A percentile compares a stretch with the other conserved stretches of the same genome.
Evolutionary conservation across 768 basidiomycete species (phyloP).

Genomic region (Termitomyces sp.): DNA sequence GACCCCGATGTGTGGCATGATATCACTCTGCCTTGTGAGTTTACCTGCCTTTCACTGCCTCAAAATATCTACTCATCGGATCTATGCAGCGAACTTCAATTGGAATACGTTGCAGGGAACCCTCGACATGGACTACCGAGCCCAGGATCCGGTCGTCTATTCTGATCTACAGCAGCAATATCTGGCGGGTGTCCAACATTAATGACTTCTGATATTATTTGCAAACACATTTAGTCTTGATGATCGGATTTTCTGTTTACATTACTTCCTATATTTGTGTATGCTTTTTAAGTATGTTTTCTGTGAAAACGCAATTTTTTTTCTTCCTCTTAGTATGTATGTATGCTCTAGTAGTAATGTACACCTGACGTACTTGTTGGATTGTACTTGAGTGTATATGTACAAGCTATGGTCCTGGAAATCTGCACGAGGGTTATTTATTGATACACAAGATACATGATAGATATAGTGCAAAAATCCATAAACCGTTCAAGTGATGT

Average conservation of each 20-base stretch:
- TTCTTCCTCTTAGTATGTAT: neutral
- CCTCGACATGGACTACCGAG: constrained; percentile 31
- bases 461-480: neutral
- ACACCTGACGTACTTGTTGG: neutral
- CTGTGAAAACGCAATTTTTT: neutral
- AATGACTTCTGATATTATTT: neutral
- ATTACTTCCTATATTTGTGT: neutral
- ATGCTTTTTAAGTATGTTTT: constrained; percentile 2
- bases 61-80: neutral
- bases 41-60: neutral
- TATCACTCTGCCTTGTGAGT: constrained; percentile 53
- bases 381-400: neutral
- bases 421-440: neutral
- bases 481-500: neutral
- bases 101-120: constrained; percentile 44
- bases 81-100: constrained; percentile 29
- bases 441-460: neutral
- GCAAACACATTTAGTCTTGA: neutral
- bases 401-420: too few relatives aligned
- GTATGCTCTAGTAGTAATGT: neutral
- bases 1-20: constrained; percentile 57
- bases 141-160: constrained; percentile 22
- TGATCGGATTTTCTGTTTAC: neutral
- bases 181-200: constrained; percentile 26
- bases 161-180: constrained; percentile 23